A percentile compares a stretch with the other conserved stretches of the same genome.
Conservation (phyloP, 1,284 basidiomycete species). For the Xerocomus amazonicus region DNA sequence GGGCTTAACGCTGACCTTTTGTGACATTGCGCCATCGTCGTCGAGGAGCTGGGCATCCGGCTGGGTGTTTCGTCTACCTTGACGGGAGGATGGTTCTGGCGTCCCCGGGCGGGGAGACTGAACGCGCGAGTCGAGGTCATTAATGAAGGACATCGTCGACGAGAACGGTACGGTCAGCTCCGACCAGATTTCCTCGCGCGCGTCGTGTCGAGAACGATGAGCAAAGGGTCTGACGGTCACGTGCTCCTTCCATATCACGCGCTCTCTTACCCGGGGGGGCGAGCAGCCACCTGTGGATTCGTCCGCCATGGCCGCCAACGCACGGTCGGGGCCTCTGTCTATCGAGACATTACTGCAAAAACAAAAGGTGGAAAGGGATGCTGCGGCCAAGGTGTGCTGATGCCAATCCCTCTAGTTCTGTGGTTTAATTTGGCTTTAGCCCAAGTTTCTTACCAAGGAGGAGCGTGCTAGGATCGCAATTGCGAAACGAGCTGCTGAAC, state of each 20-base stretch:
- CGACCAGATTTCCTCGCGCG: conserved; percentile 23
- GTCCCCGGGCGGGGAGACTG: conserved; percentile 55
- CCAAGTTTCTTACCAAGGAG: conserved; percentile 86
- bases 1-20: conserved; percentile 42
- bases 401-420: not conserved
- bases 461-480: conserved; percentile 87
- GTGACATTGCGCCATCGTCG: conserved; percentile 62
- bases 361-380: conserved; percentile 85
- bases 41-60: conserved; percentile 50
- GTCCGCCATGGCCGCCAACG: conserved; percentile 32
- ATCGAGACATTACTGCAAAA: conserved; percentile 84
- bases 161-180: conserved; percentile 14
- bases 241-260: conserved; percentile 6
- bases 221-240: conserved; percentile 19
- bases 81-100: conserved; percentile 56
- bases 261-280: too few relatives aligned
- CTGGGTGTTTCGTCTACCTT: conserved; percentile 51
- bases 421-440: conserved; percentile 43
- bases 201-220: conserved; percentile 27
- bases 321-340: conserved; percentile 61
- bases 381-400: conserved; percentile 71
- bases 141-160: conserved; percentile 18
- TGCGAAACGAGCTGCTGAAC: conserved; percentile 78
- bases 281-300: too few relatives aligned
- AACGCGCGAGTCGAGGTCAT: conserved; percentile 28